Base-by-base conservation (phyloP, 805 yeast genomes). In the Kuraishia piskuri region DNA sequence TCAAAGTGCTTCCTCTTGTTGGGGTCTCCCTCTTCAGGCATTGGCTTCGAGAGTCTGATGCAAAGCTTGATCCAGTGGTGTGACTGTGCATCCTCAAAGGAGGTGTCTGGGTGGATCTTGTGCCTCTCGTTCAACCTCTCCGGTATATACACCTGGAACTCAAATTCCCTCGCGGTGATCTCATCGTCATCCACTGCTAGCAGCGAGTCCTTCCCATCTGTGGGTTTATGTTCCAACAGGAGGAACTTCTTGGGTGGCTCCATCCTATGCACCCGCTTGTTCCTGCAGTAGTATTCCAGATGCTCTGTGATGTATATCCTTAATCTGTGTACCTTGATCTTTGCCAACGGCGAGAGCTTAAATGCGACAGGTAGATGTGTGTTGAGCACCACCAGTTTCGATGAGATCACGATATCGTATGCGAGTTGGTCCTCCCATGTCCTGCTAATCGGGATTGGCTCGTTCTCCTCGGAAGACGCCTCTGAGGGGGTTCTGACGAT, bases 11-110 rank as follows among this genome's bases (percentile, higher is more conserved):
- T 94, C 49, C 96, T 74, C 63, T 88, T 88, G 6, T 56, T 51
- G 2, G 70, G 68, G 45, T 68, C 65, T 22, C 66, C 71, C 48
- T 72, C 69, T 1, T 75, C 73, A 2, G 83, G 79, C 48, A 86
- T 83, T n/a, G 75, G 63, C 58, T 78, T 80, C 4, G 96, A 88
- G 45, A 94, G 73, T 51, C 98, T 72, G 52, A 94, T 70, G 57
- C 96, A 86, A 17, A 94, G 78, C 69, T 94, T 94, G 61, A 94
- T 83, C 97, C 99, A 94, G 69, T 94, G 99, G 62, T 88, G 92
- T 6, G 94, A 78, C 69, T 90, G 91, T 57, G 94, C 90, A 60
- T 83, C 83, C 22, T 78, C 80, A 59, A 78, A 85, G 2, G 88
- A 81, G 0, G 97, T 88, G 67, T 94, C 96, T 1, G 98, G 96